These are phyloP conservation scores for Chalciporus pseudorubinellus DNA, from an alignment of 768 basidiomycete genomes.

Conservation along the genomic window DNA sequence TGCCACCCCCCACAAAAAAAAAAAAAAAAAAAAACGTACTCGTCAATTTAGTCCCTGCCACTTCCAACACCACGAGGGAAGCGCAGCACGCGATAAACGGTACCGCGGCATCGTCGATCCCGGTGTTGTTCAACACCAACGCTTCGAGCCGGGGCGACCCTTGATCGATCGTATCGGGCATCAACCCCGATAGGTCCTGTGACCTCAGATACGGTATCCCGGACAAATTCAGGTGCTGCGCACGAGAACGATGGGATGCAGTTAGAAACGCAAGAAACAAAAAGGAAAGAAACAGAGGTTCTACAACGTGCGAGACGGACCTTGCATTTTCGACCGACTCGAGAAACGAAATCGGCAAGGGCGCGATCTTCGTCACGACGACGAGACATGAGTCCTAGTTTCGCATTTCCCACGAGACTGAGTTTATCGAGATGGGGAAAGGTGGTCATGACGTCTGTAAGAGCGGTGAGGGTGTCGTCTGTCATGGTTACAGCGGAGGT, in stretches of 20 bases:
- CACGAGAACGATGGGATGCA: not conserved
- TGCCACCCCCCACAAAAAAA: not conserved
- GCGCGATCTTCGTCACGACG: constrained; percentile 28
- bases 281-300: too few relatives aligned
- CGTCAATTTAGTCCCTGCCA: constrained; percentile 59
- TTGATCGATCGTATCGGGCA: constrained; percentile 19
- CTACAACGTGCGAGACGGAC: constrained; percentile 34
- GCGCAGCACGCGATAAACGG: constrained; percentile 52
- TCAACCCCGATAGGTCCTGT: constrained; percentile 47
- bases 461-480: constrained; percentile 42
- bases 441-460: constrained; percentile 41
- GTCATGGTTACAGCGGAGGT: constrained; percentile 54
- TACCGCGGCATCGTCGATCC: constrained; percentile 56
- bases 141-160: constrained; percentile 41
- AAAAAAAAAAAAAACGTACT: constrained; percentile 36
- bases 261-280: too few relatives aligned
- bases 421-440: constrained; percentile 46
- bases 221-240: constrained; percentile 58
- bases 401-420: constrained; percentile 63
- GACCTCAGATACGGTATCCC: constrained; percentile 51
- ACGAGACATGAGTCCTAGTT: constrained; percentile 44
- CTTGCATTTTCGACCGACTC: constrained; percentile 59
- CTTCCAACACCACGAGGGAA: constrained; percentile 45
- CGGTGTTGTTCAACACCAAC: constrained; percentile 58
- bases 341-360: constrained; percentile 45